Conservation (phyloP, 2,329 filamentous ascomycete species). For the Cryphonectria japonica region DNA sequence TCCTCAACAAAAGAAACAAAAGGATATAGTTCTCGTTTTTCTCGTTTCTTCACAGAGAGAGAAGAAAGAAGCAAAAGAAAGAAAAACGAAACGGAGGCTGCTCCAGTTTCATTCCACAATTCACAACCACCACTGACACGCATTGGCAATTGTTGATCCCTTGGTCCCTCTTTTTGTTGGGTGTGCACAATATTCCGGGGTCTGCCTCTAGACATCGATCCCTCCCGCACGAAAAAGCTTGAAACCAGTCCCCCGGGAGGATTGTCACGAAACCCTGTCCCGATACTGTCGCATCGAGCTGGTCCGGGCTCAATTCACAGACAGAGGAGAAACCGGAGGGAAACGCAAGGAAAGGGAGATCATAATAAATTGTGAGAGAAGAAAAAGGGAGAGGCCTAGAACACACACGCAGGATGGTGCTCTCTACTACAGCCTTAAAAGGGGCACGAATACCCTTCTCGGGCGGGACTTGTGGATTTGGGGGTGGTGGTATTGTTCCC, state of each 20-base stretch:
- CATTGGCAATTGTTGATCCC: neutral
- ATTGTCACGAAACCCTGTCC: constrained; percentile 12
- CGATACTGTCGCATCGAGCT: neutral
- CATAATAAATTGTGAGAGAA: no score
- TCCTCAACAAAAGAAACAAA: neutral
- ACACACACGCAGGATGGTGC: constrained; percentile 14
- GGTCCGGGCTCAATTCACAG: neutral
- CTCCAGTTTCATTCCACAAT: neutral
- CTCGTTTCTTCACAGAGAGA: neutral
- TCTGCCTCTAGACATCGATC: constrained; percentile 8
- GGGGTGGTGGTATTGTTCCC: neutral
- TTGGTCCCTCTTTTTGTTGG: neutral
- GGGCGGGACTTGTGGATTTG: neutral
- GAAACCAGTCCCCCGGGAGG: constrained; percentile 3
- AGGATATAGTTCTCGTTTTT: neutral
- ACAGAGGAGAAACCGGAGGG: neutral
- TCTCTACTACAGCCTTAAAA: constrained; percentile 20
- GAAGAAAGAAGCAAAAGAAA: neutral
- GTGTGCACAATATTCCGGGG: neutral
- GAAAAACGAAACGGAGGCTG: neutral
- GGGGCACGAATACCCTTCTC: constrained; percentile 21
- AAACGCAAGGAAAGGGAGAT: neutral
- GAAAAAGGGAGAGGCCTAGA: neutral
- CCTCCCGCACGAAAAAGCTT: neutral
- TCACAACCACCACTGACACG: neutral